phyloP scores from a whole-genome alignment of 805 yeast species.

The Scheffersomyces ergatensis region DNA sequence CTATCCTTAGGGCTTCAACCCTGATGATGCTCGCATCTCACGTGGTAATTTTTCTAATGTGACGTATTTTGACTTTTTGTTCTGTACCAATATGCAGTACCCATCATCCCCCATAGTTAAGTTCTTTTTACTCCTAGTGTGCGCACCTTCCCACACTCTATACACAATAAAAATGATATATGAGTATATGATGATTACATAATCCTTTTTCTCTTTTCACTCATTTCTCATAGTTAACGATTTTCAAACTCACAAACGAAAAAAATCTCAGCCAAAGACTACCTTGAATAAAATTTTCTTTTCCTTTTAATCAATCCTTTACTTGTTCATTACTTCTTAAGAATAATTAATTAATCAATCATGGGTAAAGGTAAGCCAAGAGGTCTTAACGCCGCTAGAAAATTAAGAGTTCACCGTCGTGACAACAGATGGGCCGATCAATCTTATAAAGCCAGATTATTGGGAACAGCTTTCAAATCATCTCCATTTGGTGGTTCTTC shows the following conservation, averaged over 20 bases:
- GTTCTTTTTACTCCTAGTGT: no score
- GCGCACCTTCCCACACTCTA: no score
- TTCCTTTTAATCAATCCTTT: constrained; percentile 36
- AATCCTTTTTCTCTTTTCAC: constrained; percentile 4
- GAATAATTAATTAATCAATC: constrained; percentile 44
- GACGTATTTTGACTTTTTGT: no score
- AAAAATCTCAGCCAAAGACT: no score
- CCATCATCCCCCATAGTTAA: no score
- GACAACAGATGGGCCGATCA: constrained; percentile 99
- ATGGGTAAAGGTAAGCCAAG: constrained; percentile 99
- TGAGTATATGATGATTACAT: no score
- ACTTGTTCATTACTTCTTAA: no score
- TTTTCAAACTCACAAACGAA: neutral
- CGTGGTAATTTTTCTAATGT: no score
- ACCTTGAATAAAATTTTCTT: constrained; percentile 4
- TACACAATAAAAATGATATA: no score
- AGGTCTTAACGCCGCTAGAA: constrained; percentile 99
- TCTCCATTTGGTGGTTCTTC: constrained; percentile 99
- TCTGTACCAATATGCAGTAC: no score
- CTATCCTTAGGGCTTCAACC: constrained; percentile 2
- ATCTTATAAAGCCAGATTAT: constrained; percentile 96
- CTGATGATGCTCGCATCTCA: no score
- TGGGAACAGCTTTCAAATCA: constrained; percentile 99
- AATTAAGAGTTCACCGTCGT: constrained; percentile 99
- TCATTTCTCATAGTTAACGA: constrained; percentile 2